Conservation (phyloP, 176 grass and related monocot genomes). For the Avena eriantha region DNA sequence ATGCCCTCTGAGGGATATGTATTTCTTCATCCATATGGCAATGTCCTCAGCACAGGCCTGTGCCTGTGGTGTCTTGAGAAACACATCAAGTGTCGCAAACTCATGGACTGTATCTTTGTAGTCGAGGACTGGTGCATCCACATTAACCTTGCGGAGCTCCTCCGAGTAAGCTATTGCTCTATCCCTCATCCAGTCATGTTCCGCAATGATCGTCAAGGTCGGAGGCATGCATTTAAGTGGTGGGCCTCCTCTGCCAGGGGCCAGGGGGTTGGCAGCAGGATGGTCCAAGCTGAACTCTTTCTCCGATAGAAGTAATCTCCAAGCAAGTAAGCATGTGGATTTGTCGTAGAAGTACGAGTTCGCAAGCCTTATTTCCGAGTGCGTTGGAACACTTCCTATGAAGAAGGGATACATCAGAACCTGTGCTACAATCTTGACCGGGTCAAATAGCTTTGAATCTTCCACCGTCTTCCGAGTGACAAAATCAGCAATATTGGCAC, state of each 20-base stretch:
- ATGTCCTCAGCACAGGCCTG: constrained; percentile 88
- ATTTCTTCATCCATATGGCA: constrained; percentile 96
- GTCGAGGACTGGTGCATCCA: constrained; percentile 83
- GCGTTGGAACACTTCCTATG: constrained; percentile 79
- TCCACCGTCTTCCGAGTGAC: constrained; percentile 76
- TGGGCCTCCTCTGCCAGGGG: constrained; percentile 55
- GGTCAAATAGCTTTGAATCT: constrained; percentile 64
- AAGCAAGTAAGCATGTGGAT: constrained; percentile 80
- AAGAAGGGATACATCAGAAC: constrained; percentile 99
- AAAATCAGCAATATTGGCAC: constrained; percentile 86
- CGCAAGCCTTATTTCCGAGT: constrained; percentile 87
- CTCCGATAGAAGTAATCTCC: constrained; percentile 85
- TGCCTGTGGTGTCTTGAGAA: constrained; percentile 88
- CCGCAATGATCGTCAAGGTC: constrained; percentile 80
- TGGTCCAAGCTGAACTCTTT: constrained; percentile 86
- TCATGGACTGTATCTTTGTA: constrained; percentile 90
- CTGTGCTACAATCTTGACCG: constrained; percentile 87
- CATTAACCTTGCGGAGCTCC: constrained; percentile 90
- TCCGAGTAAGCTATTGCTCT: constrained; percentile 89
- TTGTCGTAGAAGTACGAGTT: constrained; percentile 97
- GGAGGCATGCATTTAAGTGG: constrained; percentile 88
- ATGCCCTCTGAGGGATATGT: constrained; percentile 86
- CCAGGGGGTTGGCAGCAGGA: constrained; percentile 75
- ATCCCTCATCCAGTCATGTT: constrained; percentile 98
- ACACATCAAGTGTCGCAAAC: constrained; percentile 89